Conservation (phyloP, 2,329 filamentous ascomycete genomes). For the Aspergillus fumigatus region DNA sequence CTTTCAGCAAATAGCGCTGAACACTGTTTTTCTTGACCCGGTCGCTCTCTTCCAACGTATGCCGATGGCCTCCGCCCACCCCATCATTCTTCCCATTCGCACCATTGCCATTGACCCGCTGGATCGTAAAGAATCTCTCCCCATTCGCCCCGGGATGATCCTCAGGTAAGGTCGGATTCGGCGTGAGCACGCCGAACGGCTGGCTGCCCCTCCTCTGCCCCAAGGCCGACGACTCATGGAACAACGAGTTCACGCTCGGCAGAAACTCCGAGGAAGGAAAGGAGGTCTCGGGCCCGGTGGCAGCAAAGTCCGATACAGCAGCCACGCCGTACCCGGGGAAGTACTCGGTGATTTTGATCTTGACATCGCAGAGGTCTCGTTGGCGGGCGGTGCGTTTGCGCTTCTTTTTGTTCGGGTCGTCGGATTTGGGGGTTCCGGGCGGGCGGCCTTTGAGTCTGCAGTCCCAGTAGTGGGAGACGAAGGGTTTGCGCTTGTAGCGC, state of each 20-base stretch:
- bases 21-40: slow-evolving; percentile 78
- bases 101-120: slow-evolving; percentile 72
- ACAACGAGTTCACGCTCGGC: slow-evolving; percentile 21
- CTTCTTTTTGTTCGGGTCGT: slow-evolving; percentile 78
- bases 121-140: slow-evolving; percentile 66
- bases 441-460: slow-evolving; percentile 76
- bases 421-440: slow-evolving; percentile 72
- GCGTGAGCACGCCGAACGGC: slow-evolving; percentile 43
- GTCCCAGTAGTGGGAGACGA: slow-evolving; percentile 80
- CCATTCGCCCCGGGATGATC: slow-evolving; percentile 47
- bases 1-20: slow-evolving; percentile 59
- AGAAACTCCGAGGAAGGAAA: slow-evolving; percentile 17
- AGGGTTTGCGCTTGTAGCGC: slow-evolving; percentile 75
- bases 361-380: slow-evolving; percentile 77
- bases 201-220: slow-evolving; percentile 13
- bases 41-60: slow-evolving; percentile 68
- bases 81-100: slow-evolving; percentile 68
- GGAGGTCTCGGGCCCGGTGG: slow-evolving; percentile 15
- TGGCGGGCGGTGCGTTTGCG: slow-evolving; percentile 70
- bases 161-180: slow-evolving; percentile 36
- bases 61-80: slow-evolving; percentile 67
- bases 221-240: slow-evolving; percentile 10
- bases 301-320: slow-evolving; percentile 13
- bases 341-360: slow-evolving; percentile 81
- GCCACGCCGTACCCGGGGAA: slow-evolving; percentile 49